Percentiles rank a stretch among this genome's conserved stretches.
Evolutionary conservation across 2,329 filamentous ascomycete species (phyloP).

Genomic region (Aureobasidium sp.): DNA sequence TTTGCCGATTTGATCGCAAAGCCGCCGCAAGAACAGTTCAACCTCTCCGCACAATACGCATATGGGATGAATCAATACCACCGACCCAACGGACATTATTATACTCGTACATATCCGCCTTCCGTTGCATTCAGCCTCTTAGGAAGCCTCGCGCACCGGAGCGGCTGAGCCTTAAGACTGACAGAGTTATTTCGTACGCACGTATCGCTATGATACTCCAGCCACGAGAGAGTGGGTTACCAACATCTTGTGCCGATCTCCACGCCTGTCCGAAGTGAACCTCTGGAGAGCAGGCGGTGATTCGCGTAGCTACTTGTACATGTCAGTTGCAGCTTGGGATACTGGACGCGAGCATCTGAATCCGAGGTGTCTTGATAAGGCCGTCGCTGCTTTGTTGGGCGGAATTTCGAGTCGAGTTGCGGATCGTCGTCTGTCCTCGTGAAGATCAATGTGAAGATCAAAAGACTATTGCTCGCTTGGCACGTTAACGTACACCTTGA

Average conservation of each 20-base stretch:
- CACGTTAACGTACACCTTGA: not conserved
- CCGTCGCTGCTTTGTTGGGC: not conserved
- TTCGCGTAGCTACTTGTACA: not conserved
- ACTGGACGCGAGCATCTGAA: not conserved
- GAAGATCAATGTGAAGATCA: slow-evolving; percentile 6
- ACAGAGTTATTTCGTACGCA: not conserved
- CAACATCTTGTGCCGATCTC: not conserved
- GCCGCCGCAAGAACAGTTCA: too few relatives aligned
- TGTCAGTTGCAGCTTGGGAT: not conserved
- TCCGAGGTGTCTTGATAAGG: not conserved
- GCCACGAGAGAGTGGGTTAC: not conserved
- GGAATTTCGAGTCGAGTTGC: slow-evolving; percentile 7
- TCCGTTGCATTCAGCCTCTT: not conserved
- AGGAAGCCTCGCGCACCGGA: not conserved
- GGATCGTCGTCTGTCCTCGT: not conserved
- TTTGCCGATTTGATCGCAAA: too few relatives aligned
- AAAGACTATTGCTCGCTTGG: slow-evolving; percentile 6
- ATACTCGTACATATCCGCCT: not conserved
- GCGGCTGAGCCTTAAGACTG: not conserved
- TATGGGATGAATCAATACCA: too few relatives aligned
- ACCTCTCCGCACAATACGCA: too few relatives aligned
- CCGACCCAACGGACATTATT: too few relatives aligned
- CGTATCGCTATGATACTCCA: slow-evolving; percentile 1
- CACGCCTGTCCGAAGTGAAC: not conserved
- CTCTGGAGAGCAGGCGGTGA: not conserved